These are phyloP conservation scores for Pseudogymnoascus sp. DNA, from an alignment of 2,329 filamentous ascomycete species.

Conservation along the genomic window DNA sequence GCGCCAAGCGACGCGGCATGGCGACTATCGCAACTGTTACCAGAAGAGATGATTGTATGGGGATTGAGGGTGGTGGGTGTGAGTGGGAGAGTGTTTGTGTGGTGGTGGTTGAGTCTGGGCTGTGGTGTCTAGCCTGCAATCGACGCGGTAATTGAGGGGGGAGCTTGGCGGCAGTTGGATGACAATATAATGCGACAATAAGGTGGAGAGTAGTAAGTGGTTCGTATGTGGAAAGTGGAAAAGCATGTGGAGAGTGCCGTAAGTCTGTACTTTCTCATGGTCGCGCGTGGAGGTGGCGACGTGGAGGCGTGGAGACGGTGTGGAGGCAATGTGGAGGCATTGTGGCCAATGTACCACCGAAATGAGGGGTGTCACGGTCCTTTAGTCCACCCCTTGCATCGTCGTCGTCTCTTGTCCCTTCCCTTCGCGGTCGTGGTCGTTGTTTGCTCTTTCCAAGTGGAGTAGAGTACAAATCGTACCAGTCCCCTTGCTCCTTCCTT, in stretches of 20 bases:
- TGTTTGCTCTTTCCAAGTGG: neutral
- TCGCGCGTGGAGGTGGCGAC: neutral
- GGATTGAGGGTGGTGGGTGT: neutral
- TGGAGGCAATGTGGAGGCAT: neutral
- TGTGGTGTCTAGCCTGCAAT: neutral
- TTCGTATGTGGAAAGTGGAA: neutral
- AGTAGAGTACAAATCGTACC: neutral
- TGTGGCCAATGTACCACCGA: neutral
- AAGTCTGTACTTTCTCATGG: neutral
- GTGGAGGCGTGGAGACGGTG: neutral
- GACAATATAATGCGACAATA: neutral
- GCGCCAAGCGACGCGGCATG: neutral
- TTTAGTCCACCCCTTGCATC: neutral
- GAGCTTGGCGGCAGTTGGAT: neutral
- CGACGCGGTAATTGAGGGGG: neutral
- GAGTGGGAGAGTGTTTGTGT: neutral
- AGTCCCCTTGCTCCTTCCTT: neutral
- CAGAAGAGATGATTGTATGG: neutral
- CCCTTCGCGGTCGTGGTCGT: neutral
- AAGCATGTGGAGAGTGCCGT: neutral
- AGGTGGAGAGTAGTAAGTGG: neutral
- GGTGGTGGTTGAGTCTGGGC: neutral
- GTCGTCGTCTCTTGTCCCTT: neutral
- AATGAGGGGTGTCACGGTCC: constrained; percentile 6
- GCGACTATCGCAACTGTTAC: constrained; percentile 1